Percentiles rank a stretch among this genome's conserved stretches.
These are phyloP conservation scores for Suillus tomentosus DNA, from an alignment of 768 basidiomycete species.

Conservation along the genomic window DNA sequence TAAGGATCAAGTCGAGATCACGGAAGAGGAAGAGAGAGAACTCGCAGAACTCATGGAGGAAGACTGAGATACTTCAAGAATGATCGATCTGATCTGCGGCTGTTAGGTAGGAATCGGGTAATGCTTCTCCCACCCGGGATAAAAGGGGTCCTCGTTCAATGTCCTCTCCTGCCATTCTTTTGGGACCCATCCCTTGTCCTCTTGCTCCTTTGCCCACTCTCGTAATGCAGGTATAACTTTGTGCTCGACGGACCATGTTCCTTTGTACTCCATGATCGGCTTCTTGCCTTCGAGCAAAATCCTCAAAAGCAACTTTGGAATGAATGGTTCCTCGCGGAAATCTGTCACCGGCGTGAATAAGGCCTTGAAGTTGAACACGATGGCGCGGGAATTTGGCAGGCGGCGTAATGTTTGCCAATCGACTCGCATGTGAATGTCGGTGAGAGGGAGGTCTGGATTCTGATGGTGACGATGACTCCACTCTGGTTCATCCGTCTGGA, in stretches of 20 bases:
- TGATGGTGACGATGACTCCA: slow-evolving; percentile 38
- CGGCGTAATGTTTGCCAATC: slow-evolving; percentile 59
- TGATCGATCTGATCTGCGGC: neutral
- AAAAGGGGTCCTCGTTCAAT: slow-evolving; percentile 52
- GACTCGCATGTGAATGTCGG: slow-evolving; percentile 48
- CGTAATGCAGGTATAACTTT: slow-evolving; percentile 47
- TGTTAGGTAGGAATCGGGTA: slow-evolving; percentile 19
- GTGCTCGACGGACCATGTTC: slow-evolving; percentile 43
- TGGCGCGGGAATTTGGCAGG: slow-evolving; percentile 47
- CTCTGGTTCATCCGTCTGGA: slow-evolving; percentile 42
- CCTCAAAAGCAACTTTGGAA: slow-evolving; percentile 48
- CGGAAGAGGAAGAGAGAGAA: slow-evolving; percentile 90
- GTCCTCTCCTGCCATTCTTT: slow-evolving; percentile 51
- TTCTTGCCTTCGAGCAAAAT: slow-evolving; percentile 43
- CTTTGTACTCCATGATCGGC: slow-evolving; percentile 47
- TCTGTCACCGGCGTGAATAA: slow-evolving; percentile 51
- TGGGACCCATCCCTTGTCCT: slow-evolving; percentile 46
- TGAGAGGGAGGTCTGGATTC: slow-evolving; percentile 37
- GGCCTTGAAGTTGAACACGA: slow-evolving; percentile 56
- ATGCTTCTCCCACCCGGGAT: slow-evolving; percentile 45
- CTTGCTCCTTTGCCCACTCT: slow-evolving; percentile 51
- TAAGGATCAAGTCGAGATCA: slow-evolving; percentile 46
- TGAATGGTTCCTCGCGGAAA: slow-evolving; percentile 47
- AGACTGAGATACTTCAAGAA: slow-evolving; percentile 17
- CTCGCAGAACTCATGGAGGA: slow-evolving; percentile 74